Conservation (phyloP, 345 rosid species). For the Noccaea caerulescens region DNA sequence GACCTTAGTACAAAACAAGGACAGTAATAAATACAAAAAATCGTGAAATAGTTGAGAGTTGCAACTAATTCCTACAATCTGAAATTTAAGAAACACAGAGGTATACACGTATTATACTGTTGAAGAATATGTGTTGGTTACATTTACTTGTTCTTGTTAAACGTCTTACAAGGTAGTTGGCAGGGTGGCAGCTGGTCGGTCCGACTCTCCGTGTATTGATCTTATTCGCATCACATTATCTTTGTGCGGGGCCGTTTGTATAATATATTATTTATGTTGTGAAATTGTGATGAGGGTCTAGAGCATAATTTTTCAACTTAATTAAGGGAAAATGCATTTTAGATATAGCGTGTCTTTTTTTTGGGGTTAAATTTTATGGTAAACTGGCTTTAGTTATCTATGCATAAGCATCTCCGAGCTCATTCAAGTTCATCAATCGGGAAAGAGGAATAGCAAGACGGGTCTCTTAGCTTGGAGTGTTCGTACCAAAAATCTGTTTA, state of each 20-base stretch:
- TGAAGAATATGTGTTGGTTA: constrained; percentile 13
- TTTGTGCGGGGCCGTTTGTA: constrained; percentile 28
- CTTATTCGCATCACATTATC: constrained; percentile 25
- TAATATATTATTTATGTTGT: neutral
- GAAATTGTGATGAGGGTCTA: neutral
- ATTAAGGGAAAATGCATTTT: neutral
- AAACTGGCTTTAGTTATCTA: neutral
- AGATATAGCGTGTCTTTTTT: no score
- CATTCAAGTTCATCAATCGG: no score
- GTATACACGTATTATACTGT: constrained; percentile 5
- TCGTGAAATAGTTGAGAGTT: constrained; percentile 27
- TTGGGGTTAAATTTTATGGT: no score
- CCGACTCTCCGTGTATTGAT: constrained; percentile 27
- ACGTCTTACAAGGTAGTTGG: constrained; percentile 42
- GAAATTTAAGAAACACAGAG: constrained; percentile 9
- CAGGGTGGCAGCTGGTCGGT: constrained; percentile 38
- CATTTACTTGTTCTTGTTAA: constrained; percentile 29
- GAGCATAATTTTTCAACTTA: neutral
- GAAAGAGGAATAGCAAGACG: no score
- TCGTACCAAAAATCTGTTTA: no score
- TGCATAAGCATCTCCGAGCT: no score
- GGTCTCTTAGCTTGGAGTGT: no score
- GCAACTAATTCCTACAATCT: constrained; percentile 23
- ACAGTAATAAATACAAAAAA: neutral
- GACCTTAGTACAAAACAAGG: neutral